phyloP scores from a whole-genome alignment of 2,329 filamentous ascomycete species.

The Epichloe typhina region DNA sequence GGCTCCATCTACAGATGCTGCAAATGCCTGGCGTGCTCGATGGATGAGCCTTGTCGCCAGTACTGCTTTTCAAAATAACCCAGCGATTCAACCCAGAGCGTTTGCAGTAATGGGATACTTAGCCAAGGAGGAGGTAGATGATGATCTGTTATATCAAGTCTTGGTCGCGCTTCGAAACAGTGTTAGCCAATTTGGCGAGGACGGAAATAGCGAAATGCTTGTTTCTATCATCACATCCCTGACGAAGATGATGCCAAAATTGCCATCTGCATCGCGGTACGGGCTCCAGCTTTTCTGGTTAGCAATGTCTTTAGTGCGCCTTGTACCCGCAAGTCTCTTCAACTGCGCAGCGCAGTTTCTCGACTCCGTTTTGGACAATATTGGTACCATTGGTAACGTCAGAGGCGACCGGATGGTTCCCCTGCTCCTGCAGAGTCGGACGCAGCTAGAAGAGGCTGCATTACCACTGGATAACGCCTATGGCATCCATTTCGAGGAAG shows the following conservation, averaged over 20 bases:
- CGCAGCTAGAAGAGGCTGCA: slow-evolving; percentile 48
- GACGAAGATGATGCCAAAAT: slow-evolving; percentile 59
- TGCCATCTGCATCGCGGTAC: slow-evolving; percentile 53
- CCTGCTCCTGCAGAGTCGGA: slow-evolving; percentile 46
- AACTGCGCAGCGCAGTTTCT: slow-evolving; percentile 53
- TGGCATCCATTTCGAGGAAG: slow-evolving; percentile 48
- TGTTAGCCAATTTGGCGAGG: slow-evolving; percentile 50
- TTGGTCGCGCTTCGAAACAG: slow-evolving; percentile 54
- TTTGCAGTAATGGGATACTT: slow-evolving; percentile 61
- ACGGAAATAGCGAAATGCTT: slow-evolving; percentile 53
- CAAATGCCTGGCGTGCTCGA: slow-evolving; percentile 56
- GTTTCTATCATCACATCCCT: slow-evolving; percentile 53
- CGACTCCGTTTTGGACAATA: slow-evolving; percentile 51
- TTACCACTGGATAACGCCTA: slow-evolving; percentile 50
- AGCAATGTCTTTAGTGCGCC: slow-evolving; percentile 50
- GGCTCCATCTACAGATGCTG: slow-evolving; percentile 49
- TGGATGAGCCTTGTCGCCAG: slow-evolving; percentile 65
- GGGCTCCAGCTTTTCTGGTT: slow-evolving; percentile 59
- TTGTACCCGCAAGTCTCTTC: slow-evolving; percentile 49
- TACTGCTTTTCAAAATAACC: slow-evolving; percentile 61
- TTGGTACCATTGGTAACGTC: slow-evolving; percentile 46
- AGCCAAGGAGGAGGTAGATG: slow-evolving; percentile 58
- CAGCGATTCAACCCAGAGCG: slow-evolving; percentile 54
- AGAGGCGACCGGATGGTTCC: slow-evolving; percentile 45
- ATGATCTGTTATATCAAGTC: slow-evolving; percentile 58